Evolutionary conservation across 2,329 filamentous ascomycete genomes (phyloP), one percentile per base, ranked within the genome.

Genomic region (Claviceps sorghi): DNA sequence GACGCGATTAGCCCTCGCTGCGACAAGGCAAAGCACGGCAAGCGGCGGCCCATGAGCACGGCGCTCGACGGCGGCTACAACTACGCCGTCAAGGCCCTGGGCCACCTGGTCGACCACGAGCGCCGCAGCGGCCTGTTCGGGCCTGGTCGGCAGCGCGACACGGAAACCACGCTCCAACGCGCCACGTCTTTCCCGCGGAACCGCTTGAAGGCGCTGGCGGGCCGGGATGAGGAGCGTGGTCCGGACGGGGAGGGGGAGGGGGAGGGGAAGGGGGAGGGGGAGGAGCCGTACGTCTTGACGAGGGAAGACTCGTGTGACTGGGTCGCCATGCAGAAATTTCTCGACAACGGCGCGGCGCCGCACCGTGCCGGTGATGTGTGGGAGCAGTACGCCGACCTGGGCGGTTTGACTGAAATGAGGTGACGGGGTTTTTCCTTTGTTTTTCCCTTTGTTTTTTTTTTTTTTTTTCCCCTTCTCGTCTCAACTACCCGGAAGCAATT

Each of bases 311-410:
- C 64, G 21, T 61, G 62, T 17, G 67, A 70, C 51, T 69, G 66
- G 67, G 58, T 60, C 10, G 62, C 62, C 10, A 68, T 69, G 66
- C 64, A 69, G 53, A 60, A 60, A 1, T 68, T 68, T 45, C 61
- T 69, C 51, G 63, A 66, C 9, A 62, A 66, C 11, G 49, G 56
- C 5, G 53, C 52, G 22, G 52, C 55, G 55, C 49, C 34, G 52
- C 10, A 59, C 60, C 21, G 59, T 59, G 34, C 57, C 60, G 21
- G 59, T 58, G 32, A 58, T 65, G 67, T 67, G 4, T 76, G 71
- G 72, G 72, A 71, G 56, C 70, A 74, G 59, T 75, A 72, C 54
- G 64, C 66, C 30, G 70, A 72, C 13, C 59, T 76, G 4, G 73
- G 73, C 36, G 73, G 73, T 0, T 58, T 74, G 47, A 74, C 67